phyloP scores from a whole-genome alignment of 106 monocot genomes.

The Platanthera guangdongensis region DNA sequence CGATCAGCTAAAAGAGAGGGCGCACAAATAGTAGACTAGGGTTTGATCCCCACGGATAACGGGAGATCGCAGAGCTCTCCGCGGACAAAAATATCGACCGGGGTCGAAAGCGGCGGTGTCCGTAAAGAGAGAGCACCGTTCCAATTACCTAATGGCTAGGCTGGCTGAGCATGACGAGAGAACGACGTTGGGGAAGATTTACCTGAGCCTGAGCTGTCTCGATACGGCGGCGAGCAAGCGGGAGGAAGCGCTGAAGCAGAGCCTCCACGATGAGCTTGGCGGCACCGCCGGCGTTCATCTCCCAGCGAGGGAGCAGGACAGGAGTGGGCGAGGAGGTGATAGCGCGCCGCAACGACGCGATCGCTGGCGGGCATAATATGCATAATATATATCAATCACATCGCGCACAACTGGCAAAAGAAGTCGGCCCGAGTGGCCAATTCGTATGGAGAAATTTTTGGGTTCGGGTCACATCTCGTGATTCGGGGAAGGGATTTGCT shows the following conservation, averaged over 20 bases:
- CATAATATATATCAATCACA: too few species aligned
- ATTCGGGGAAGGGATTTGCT: too few species aligned
- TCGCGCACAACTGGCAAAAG: too few species aligned
- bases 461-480: too few species aligned
- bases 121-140: not conserved
- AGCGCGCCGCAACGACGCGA: too few species aligned
- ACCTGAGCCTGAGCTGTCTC: conserved; percentile 99
- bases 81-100: not conserved
- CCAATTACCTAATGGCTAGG: not conserved
- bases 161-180: not conserved
- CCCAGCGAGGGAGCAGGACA: too few species aligned
- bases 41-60: not conserved
- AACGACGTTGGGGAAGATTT: not conserved
- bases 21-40: not conserved
- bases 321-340: not conserved
- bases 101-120: not conserved
- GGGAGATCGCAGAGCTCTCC: not conserved
- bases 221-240: conserved; percentile 91
- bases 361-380: too few species aligned
- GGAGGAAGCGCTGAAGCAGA: conserved; percentile 86
- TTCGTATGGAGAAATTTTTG: too few species aligned
- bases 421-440: too few species aligned
- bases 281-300: conserved; percentile 83
- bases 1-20: not conserved
- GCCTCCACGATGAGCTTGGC: conserved; percentile 96